Percentiles rank a stretch among this genome's conserved stretches.
Evolutionary conservation across 805 yeast genomes (phyloP).

Genomic region (Brettanomyces custersianus): DNA sequence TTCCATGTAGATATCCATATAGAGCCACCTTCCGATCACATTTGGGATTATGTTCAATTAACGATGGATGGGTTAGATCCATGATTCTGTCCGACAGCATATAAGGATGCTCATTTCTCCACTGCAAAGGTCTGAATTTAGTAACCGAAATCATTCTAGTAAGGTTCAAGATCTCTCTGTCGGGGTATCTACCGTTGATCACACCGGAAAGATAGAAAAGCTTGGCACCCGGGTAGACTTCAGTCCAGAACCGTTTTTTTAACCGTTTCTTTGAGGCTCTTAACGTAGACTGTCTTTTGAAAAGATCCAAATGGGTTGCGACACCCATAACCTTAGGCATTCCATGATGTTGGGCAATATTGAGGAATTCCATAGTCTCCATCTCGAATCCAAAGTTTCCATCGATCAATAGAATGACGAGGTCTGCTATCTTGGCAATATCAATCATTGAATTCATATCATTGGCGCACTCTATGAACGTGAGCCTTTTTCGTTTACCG

Average conservation of each 20-base stretch:
- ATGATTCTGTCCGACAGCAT: conserved; percentile 80
- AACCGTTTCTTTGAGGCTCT: conserved; percentile 86
- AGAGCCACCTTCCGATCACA: conserved; percentile 83
- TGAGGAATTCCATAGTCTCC: conserved; percentile 99
- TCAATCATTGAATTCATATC: conserved; percentile 95
- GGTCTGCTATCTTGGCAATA: conserved; percentile 89
- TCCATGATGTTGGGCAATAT: conserved; percentile 95
- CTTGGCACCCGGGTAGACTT: conserved; percentile 97
- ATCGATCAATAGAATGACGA: conserved; percentile 82
- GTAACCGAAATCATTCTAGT: conserved; percentile 90
- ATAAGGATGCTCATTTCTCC: conserved; percentile 99
- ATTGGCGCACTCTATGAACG: conserved; percentile 87
- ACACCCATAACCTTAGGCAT: conserved; percentile 96
- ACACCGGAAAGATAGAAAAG: conserved; percentile 92
- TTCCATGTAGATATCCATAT: conserved; percentile 93
- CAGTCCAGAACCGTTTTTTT: conserved; percentile 97
- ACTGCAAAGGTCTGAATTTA: conserved; percentile 98
- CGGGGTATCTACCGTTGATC: conserved; percentile 95
- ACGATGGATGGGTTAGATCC: conserved; percentile 88
- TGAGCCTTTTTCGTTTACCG: conserved; percentile 86
- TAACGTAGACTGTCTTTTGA: conserved; percentile 81
- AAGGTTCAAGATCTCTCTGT: conserved; percentile 85
- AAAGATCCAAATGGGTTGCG: conserved; percentile 90
- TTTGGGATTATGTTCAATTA: conserved; percentile 69
- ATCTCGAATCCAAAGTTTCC: conserved; percentile 98